phyloP scores from a whole-genome alignment of 805 yeast genomes.

The Sugiyamaella smithiae region DNA sequence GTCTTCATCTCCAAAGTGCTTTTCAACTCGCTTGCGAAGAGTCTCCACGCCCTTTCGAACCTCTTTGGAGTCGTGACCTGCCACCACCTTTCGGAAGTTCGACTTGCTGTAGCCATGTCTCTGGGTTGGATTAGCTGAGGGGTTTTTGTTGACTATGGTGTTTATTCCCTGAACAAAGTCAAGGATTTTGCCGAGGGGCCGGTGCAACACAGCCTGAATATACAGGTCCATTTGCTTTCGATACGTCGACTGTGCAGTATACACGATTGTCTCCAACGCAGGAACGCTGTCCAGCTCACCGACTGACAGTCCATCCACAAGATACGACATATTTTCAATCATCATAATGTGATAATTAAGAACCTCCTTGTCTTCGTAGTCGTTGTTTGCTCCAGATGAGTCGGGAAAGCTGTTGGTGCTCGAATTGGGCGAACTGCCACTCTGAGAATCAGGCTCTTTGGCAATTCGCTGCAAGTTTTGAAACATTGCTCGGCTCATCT shows the following conservation, averaged over 20 bases:
- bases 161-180: conserved; percentile 66
- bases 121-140: conserved; percentile 45
- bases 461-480: conserved; percentile 31
- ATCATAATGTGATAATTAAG: conserved; percentile 45
- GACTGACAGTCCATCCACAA: conserved; percentile 38
- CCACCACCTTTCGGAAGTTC: conserved; percentile 54
- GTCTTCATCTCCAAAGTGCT: conserved; percentile 44
- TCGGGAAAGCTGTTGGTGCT: conserved; percentile 9
- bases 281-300: conserved; percentile 15
- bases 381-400: conserved; percentile 12
- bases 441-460: conserved; percentile 26
- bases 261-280: conserved; percentile 11
- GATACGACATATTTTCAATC: conserved; percentile 53
- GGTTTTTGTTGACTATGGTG: conserved; percentile 42
- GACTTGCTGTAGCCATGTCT: conserved; percentile 64
- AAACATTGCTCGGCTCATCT: conserved; percentile 33
- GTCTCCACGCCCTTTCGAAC: conserved; percentile 53
- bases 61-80: conserved; percentile 57
- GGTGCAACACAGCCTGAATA: conserved; percentile 45
- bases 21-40: conserved; percentile 53
- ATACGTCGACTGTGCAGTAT: conserved; percentile 19
- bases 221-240: conserved; percentile 38
- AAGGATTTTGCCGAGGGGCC: conserved; percentile 64
- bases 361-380: conserved; percentile 36
- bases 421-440: conserved; percentile 15